A percentile compares a stretch with the other conserved stretches of the same genome.
Evolutionary conservation across 257 asterid genomes (phyloP).

Genomic region (Nicotiana attenuata): DNA sequence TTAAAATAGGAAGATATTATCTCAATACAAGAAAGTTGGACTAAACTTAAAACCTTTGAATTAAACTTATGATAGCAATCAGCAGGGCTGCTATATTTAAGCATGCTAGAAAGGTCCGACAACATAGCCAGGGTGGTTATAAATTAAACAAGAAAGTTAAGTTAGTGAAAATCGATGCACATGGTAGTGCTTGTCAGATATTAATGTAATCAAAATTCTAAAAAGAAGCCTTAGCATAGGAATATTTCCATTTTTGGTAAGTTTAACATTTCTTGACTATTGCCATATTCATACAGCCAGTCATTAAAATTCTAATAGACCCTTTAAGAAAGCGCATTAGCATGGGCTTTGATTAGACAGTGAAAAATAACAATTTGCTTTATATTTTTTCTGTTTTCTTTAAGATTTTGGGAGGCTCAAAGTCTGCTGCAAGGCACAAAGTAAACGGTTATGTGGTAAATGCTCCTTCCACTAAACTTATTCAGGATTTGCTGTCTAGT

Average conservation of each 20-base stretch:
- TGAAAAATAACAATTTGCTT: neutral
- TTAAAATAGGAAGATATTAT: neutral
- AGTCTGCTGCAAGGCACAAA: neutral
- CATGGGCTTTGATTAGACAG: neutral
- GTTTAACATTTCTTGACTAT: neutral
- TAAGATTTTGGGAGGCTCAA: neutral
- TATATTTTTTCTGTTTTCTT: no score
- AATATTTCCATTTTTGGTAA: neutral
- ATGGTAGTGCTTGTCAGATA: neutral
- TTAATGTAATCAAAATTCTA: neutral
- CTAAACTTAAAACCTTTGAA: neutral
- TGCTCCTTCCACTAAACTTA: neutral
- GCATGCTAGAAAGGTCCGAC: neutral
- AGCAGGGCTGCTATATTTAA: neutral
- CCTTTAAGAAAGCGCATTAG: constrained; percentile 6
- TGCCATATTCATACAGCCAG: neutral
- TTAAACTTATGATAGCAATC: neutral
- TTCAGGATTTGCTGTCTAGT: neutral
- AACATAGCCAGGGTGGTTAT: neutral
- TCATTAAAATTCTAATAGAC: neutral
- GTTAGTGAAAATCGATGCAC: neutral
- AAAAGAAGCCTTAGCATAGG: neutral
- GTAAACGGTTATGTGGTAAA: neutral
- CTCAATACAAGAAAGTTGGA: neutral
- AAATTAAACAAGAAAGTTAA: neutral